Evolutionary conservation across 345 rosid genomes (phyloP), one percentile per base, ranked within the genome.

Genomic region (Diplotaxis tenuifolia): DNA sequence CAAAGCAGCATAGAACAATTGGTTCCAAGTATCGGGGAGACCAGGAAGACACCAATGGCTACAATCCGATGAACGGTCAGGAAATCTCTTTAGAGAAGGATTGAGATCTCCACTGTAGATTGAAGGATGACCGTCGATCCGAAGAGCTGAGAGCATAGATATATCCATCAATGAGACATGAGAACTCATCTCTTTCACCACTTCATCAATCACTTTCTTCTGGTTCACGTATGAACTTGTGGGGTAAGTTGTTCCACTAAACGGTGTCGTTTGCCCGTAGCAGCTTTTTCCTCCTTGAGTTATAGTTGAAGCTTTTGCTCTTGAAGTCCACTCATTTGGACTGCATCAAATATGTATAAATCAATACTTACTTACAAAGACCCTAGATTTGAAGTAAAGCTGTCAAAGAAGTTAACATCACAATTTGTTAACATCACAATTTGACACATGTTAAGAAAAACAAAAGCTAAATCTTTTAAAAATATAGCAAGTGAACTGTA

Each of bases 31-130:
- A 75, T 95, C 99, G 59, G 96, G 98, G 45, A 95, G 77, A 31
- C 99, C 99, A 68, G 99, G 99, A 64, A 95, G 96, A 85, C 99
- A 95, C 99, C 99, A 95, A 72, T 95, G 99, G 85, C 99, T 95
- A 78, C 99, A 92, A 81, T 95, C 99, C 9, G 97, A 95, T 22
- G 90, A 88, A 22, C 81, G 82, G 4, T 45, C 80, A 0, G 99
- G 97, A 73, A 83, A 86, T 47, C 89, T 88, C 73, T 84, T 84
- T 60, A 89, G 85, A 4, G 63, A 72, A 0, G 89, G 89, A 72
- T 65, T 95, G 65, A 92, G 69, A 72, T 89, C 92, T 3, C 97
- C 99, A 14, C 91, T 82, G 63, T 95, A 95, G 53, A 95, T 87
- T 0, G 99, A 92, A n/a, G 99, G 99, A 77, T 95, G 99, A 5